Percentiles rank a stretch among this genome's conserved stretches.
These are phyloP conservation scores for Phytophthora multivora DNA, from an alignment of 352 stramenopile genomes.

Conservation along the genomic window DNA sequence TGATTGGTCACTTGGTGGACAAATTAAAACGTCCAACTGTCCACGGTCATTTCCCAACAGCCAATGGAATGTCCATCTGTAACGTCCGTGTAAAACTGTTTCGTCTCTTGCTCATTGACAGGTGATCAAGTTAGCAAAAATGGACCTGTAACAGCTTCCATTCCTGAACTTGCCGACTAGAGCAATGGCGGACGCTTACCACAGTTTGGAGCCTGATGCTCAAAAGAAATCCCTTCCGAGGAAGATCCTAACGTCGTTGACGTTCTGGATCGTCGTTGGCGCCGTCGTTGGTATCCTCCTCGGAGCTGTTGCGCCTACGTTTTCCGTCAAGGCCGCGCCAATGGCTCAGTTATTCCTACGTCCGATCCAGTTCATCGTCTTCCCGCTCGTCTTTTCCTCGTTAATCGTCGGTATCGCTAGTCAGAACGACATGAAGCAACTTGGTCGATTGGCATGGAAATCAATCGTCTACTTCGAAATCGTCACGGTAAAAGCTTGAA, in stretches of 20 bases:
- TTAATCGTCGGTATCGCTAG: slow-evolving; percentile 50
- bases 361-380: slow-evolving; percentile 53
- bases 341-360: slow-evolving; percentile 53
- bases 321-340: slow-evolving; percentile 44
- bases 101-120: too few species aligned
- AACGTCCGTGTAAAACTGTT: neutral
- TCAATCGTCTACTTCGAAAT: slow-evolving; percentile 65
- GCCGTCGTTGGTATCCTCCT: slow-evolving; percentile 41
- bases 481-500: slow-evolving; percentile 22
- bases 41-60: neutral
- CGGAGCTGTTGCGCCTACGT: slow-evolving; percentile 39
- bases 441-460: slow-evolving; percentile 47
- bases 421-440: slow-evolving; percentile 45
- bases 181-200: slow-evolving; percentile 21
- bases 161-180: slow-evolving; percentile 16
- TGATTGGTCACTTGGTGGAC: neutral
- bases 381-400: slow-evolving; percentile 58
- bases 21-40: slow-evolving; percentile 5
- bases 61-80: slow-evolving; percentile 7
- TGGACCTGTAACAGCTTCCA: neutral
- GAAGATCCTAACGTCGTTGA: slow-evolving; percentile 45
- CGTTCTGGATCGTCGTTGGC: slow-evolving; percentile 55
- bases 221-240: slow-evolving; percentile 30
- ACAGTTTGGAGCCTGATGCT: slow-evolving; percentile 18
- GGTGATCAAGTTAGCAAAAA: too few species aligned